A percentile compares a stretch with the other conserved stretches of the same genome.
These are phyloP conservation scores for Gonapodya sp. DNA, from an alignment of 192 early-diverging fungal genomes.

Conservation along the genomic window DNA sequence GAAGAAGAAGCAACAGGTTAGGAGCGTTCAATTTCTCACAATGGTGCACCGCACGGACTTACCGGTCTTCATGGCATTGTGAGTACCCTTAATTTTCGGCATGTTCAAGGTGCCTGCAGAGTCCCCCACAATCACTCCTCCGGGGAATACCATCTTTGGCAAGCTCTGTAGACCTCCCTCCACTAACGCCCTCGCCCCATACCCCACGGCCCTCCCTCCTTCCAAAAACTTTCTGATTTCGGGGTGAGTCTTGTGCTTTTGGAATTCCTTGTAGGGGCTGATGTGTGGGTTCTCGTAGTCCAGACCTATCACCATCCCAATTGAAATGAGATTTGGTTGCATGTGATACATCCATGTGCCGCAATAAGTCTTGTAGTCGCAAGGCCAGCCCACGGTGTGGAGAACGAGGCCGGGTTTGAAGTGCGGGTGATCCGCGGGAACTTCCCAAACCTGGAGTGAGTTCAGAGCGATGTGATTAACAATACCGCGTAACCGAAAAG, in stretches of 20 bases:
- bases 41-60: background rate
- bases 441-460: slow-evolving; percentile 85
- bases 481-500: background rate
- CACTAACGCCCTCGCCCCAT: slow-evolving; percentile 93
- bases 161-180: slow-evolving; percentile 95
- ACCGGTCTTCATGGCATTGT: slow-evolving; percentile 98
- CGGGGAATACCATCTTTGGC: slow-evolving; percentile 88
- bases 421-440: slow-evolving; percentile 62
- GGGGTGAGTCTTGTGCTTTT: slow-evolving; percentile 93
- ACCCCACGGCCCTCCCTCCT: slow-evolving; percentile 80
- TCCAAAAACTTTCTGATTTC: slow-evolving; percentile 68
- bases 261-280: slow-evolving; percentile 94
- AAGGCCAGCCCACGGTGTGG: slow-evolving; percentile 88
- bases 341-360: slow-evolving; percentile 91
- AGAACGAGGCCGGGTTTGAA: slow-evolving; percentile 61
- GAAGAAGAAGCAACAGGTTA: too few relatives aligned
- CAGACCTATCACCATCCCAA: slow-evolving; percentile 85
- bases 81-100: slow-evolving; percentile 98
- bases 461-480: background rate
- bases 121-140: slow-evolving; percentile 90
- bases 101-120: slow-evolving; percentile 95
- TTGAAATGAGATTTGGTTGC: slow-evolving; percentile 72
- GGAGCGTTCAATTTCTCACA: background rate
- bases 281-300: slow-evolving; percentile 95
- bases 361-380: slow-evolving; percentile 83